phyloP scores from a whole-genome alignment of 768 basidiomycete species.

The Agaricus blazei region DNA sequence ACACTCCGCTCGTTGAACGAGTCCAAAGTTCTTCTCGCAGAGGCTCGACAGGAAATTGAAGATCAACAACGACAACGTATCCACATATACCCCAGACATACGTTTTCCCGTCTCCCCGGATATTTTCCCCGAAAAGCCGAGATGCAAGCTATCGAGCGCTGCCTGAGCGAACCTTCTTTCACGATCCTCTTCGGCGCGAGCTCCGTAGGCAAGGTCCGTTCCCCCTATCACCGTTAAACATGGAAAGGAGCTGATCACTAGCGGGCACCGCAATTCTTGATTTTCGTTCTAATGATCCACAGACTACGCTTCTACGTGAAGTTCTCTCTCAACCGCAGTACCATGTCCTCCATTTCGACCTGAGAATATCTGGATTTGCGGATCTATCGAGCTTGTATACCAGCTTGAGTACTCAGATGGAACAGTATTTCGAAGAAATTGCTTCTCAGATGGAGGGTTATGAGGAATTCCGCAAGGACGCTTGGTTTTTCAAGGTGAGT shows the following conservation, averaged over 20 bases:
- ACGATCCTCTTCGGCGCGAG: constrained; percentile 79
- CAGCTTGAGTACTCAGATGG: constrained; percentile 77
- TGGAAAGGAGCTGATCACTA: neutral
- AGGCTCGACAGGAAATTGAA: constrained; percentile 68
- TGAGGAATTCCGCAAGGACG: constrained; percentile 69
- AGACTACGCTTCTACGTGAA: constrained; percentile 79
- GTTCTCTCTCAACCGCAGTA: constrained; percentile 64
- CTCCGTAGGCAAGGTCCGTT: constrained; percentile 69
- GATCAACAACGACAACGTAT: constrained; percentile 57
- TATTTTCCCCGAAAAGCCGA: constrained; percentile 71
- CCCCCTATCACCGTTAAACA: neutral
- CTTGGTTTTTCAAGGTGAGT: constrained; percentile 72
- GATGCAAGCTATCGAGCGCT: constrained; percentile 57
- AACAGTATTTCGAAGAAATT: constrained; percentile 70
- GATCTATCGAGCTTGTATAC: constrained; percentile 74
- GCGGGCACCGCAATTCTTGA: neutral
- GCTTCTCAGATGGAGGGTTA: constrained; percentile 55
- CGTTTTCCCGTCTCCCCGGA: constrained; percentile 70
- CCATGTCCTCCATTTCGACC: constrained; percentile 80
- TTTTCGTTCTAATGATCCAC: neutral
- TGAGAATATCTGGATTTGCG: constrained; percentile 80
- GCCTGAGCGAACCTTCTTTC: constrained; percentile 70
- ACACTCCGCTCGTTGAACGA: constrained; percentile 78
- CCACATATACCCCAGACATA: constrained; percentile 68
- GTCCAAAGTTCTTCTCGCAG: constrained; percentile 69